phyloP scores from a whole-genome alignment of 106 monocot genomes.

The Hemerocallis citrina region DNA sequence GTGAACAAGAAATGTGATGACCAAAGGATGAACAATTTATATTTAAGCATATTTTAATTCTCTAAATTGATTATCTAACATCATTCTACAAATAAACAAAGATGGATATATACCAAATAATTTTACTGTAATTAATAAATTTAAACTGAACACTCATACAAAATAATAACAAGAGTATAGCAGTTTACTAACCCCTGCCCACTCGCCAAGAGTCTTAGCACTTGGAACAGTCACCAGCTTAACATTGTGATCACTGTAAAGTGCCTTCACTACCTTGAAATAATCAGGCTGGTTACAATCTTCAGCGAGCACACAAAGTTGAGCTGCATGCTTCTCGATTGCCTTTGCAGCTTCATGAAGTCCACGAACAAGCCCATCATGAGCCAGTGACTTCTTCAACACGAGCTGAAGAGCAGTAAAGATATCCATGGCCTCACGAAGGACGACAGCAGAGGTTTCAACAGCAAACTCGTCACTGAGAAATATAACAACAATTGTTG shows the following conservation, averaged over 20 bases:
- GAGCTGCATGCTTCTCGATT: conserved; percentile 52
- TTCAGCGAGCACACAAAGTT: conserved; percentile 67
- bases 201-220: conserved; percentile 73
- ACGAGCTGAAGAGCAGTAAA: conserved; percentile 66
- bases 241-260: conserved; percentile 74
- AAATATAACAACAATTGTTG: too few relatives aligned
- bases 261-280: conserved; percentile 71
- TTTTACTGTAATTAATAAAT: too few relatives aligned
- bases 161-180: too few relatives aligned
- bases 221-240: conserved; percentile 60
- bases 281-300: conserved; percentile 78
- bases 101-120: too few relatives aligned
- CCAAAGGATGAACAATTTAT: too few relatives aligned
- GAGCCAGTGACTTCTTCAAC: conserved; percentile 49
- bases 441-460: conserved; percentile 28
- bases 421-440: conserved; percentile 68
- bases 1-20: too few relatives aligned
- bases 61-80: too few relatives aligned
- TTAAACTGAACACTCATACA: too few relatives aligned
- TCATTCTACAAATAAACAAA: too few relatives aligned
- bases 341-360: conserved; percentile 56
- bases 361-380: conserved; percentile 49
- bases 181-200: conserved; percentile 61
- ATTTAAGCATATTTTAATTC: too few relatives aligned
- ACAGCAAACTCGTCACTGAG: conserved; percentile 34